phyloP scores from a whole-genome alignment of 2,329 filamentous ascomycete species.

The Venturia aucupariae region DNA sequence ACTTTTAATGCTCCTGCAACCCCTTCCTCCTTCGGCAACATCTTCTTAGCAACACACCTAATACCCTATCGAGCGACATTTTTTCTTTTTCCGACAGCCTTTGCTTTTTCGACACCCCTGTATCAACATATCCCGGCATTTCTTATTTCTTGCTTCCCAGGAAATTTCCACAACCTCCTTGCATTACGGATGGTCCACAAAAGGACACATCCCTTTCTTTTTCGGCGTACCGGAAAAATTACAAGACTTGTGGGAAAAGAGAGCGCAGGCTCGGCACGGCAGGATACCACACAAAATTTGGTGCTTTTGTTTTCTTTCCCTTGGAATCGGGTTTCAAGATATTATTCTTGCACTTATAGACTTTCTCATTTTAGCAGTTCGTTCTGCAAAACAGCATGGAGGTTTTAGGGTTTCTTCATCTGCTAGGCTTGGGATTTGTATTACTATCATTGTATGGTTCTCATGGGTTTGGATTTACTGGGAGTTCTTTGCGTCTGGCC shows the following conservation, averaged over 20 bases:
- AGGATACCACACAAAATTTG: constrained; percentile 6
- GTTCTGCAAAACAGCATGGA: constrained; percentile 4
- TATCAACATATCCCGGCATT: constrained; percentile 14
- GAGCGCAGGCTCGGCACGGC: not conserved
- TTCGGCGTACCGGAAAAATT: constrained; percentile 6
- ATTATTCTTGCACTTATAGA: constrained; percentile 2
- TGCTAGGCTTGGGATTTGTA: not conserved
- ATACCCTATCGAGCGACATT: constrained; percentile 11
- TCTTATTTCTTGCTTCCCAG: not conserved
- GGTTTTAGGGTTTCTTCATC: not conserved
- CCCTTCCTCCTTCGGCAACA: not conserved
- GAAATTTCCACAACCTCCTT: not conserved
- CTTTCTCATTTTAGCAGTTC: not conserved
- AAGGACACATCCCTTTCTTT: not conserved
- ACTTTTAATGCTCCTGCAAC: constrained; percentile 8
- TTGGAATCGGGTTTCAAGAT: not conserved
- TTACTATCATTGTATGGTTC: constrained; percentile 6
- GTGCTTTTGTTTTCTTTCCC: not conserved
- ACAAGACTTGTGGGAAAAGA: constrained; percentile 3
- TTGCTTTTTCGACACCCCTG: constrained; percentile 11
- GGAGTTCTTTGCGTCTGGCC: constrained; percentile 2
- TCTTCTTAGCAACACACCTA: constrained; percentile 1
- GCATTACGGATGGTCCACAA: constrained; percentile 9
- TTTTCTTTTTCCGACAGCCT: not conserved
- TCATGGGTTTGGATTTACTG: not conserved